These are phyloP conservation scores for Hypsizygus marmoreus DNA, from an alignment of 768 basidiomycete genomes.

Conservation along the genomic window DNA sequence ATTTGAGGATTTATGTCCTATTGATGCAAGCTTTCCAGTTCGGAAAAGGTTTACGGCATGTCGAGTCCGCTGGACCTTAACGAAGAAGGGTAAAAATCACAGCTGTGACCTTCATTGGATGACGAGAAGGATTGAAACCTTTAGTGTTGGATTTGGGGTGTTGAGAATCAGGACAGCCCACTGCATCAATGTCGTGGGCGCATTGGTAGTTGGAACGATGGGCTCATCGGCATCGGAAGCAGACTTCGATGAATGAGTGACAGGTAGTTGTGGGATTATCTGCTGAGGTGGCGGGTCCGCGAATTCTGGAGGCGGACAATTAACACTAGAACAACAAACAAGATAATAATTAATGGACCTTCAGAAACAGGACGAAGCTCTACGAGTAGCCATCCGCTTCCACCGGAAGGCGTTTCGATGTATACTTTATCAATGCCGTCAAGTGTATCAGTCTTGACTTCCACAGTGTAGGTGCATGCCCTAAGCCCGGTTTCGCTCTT, in stretches of 20 bases:
- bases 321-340: not conserved
- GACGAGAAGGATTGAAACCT: conserved; percentile 38
- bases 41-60: conserved; percentile 70
- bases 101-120: not conserved
- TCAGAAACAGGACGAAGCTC: conserved; percentile 74
- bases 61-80: conserved; percentile 66
- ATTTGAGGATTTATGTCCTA: conserved; percentile 56
- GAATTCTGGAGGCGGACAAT: conserved; percentile 57
- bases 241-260: conserved; percentile 4
- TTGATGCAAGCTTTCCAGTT: conserved; percentile 65
- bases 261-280: conserved; percentile 17
- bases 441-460: conserved; percentile 42
- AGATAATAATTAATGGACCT: conserved; percentile 37
- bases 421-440: conserved; percentile 51
- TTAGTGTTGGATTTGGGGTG: conserved; percentile 67
- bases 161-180: conserved; percentile 81
- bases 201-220: conserved; percentile 46
- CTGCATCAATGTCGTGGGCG: conserved; percentile 71
- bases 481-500: conserved; percentile 68
- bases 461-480: conserved; percentile 67
- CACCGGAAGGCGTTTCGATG: conserved; percentile 58
- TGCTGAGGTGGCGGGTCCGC: conserved; percentile 60
- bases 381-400: conserved; percentile 61
- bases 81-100: not conserved
- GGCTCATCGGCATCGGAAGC: conserved; percentile 36